These are phyloP conservation scores for Talaromyces proteolyticus DNA, from an alignment of 495 filamentous ascomycete species.

Conservation along the genomic window DNA sequence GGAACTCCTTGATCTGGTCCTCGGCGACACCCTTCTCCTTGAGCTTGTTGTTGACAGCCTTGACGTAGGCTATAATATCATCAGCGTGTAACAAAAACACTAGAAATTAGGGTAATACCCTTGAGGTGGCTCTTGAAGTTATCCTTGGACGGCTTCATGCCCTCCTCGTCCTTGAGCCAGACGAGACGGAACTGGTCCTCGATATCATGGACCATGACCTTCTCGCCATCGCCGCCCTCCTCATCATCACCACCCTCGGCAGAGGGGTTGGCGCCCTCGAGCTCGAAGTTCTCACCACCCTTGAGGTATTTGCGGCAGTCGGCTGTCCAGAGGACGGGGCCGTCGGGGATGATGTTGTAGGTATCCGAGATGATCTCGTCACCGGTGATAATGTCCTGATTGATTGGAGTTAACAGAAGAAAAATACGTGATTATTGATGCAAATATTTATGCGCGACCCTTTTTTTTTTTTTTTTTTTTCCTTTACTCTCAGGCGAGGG, in stretches of 20 bases:
- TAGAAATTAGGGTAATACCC: slow-evolving; percentile 38
- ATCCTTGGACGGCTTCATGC: slow-evolving; percentile 60
- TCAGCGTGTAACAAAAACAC: not conserved
- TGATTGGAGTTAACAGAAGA: not conserved
- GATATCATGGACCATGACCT: slow-evolving; percentile 80
- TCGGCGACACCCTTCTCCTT: slow-evolving; percentile 53
- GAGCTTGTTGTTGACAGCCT: slow-evolving; percentile 68
- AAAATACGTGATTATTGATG: too few species aligned
- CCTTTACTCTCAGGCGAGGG: too few species aligned
- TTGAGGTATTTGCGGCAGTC: slow-evolving; percentile 85
- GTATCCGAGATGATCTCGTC: slow-evolving; percentile 97
- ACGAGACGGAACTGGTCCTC: slow-evolving; percentile 87
- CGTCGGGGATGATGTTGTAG: slow-evolving; percentile 70
- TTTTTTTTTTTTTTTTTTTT: not conserved
- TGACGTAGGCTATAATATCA: slow-evolving; percentile 69
- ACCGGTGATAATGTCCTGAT: slow-evolving; percentile 77
- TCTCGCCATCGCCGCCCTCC: slow-evolving; percentile 47
- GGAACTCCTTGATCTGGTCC: slow-evolving; percentile 67
- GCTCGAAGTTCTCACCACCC: slow-evolving; percentile 71
- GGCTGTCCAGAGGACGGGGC: slow-evolving; percentile 74
- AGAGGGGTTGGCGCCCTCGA: slow-evolving; percentile 95
- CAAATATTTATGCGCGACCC: slow-evolving; percentile 8
- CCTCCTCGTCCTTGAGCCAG: slow-evolving; percentile 63
- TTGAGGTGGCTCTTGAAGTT: slow-evolving; percentile 74
- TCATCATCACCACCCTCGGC: slow-evolving; percentile 86